Evolutionary conservation across 2,329 filamentous ascomycete species (phyloP).

Genomic region (Ceratocystis colombiana): DNA sequence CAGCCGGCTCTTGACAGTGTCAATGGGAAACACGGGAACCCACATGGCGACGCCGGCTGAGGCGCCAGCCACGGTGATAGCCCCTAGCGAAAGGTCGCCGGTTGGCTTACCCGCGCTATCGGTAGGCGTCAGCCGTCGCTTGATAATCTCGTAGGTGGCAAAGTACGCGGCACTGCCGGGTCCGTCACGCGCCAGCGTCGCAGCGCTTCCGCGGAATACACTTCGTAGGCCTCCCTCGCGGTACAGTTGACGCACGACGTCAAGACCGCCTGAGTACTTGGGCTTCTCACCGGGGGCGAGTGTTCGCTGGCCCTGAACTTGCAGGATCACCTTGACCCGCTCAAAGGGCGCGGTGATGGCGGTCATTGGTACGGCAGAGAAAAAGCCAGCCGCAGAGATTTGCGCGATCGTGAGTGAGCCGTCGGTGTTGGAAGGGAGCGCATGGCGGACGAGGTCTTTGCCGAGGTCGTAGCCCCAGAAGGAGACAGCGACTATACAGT

Average conservation of each 20-base stretch:
- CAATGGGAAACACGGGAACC: slow-evolving; percentile 96
- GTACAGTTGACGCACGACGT: slow-evolving; percentile 91
- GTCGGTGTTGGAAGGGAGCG: slow-evolving; percentile 55
- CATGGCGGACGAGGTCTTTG: slow-evolving; percentile 68
- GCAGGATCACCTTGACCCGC: slow-evolving; percentile 95
- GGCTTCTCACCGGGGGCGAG: slow-evolving; percentile 84
- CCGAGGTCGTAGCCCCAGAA: slow-evolving; percentile 91
- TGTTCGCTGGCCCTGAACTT: slow-evolving; percentile 90
- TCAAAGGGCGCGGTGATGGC: slow-evolving; percentile 98
- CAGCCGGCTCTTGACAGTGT: slow-evolving; percentile 88
- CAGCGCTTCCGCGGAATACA: slow-evolving; percentile 82
- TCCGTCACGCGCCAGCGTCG: slow-evolving; percentile 87
- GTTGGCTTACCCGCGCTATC: slow-evolving; percentile 64
- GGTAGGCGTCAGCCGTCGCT: slow-evolving; percentile 72
- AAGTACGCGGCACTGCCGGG: slow-evolving; percentile 94
- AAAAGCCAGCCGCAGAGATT: slow-evolving; percentile 86
- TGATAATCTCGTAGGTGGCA: slow-evolving; percentile 92
- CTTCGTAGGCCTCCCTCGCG: slow-evolving; percentile 78
- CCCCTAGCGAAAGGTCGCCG: slow-evolving; percentile 69
- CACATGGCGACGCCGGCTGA: slow-evolving; percentile 96
- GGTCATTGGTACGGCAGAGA: slow-evolving; percentile 96
- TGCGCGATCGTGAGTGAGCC: slow-evolving; percentile 73
- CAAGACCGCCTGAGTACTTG: slow-evolving; percentile 74
- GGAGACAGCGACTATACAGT: slow-evolving; percentile 51
- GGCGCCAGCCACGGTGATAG: slow-evolving; percentile 77